Evolutionary conservation across 192 early-diverging fungal species (phyloP).

Genomic region (Coemansia sp.): DNA sequence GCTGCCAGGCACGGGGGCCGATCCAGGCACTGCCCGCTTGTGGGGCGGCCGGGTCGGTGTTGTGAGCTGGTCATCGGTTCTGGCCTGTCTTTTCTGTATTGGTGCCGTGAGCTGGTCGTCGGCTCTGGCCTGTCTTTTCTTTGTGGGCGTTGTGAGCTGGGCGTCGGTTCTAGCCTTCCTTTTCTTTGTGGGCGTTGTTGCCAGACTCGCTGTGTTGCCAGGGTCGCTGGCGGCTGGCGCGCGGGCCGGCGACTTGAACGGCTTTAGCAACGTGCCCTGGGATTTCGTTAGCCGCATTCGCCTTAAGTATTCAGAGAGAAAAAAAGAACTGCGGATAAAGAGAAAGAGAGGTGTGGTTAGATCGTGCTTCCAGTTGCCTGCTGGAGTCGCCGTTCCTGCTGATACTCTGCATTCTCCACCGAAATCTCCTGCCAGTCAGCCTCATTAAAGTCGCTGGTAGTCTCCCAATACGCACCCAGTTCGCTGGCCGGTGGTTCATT

Average conservation of each 20-base stretch:
- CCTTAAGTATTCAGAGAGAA: not conserved
- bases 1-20: too few species aligned
- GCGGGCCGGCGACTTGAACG: conserved; percentile 41
- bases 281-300: conserved; percentile 16
- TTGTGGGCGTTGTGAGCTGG: too few species aligned
- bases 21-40: not conserved
- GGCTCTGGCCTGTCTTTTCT: too few species aligned
- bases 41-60: not conserved
- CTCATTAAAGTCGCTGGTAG: conserved; percentile 41
- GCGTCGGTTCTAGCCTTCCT: too few species aligned
- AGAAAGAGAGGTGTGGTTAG: not conserved
- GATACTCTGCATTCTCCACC: conserved; percentile 33
- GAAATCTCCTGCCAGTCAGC: conserved; percentile 38
- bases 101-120: too few species aligned
- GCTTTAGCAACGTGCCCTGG: conserved; percentile 19
- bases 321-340: conserved; percentile 1
- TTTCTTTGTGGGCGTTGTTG: too few species aligned
- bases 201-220: too few species aligned
- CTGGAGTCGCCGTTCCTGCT: conserved; percentile 6
- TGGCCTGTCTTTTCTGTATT: too few species aligned
- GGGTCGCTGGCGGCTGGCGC: not conserved
- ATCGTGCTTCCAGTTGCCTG: not conserved
- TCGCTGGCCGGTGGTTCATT: conserved; percentile 28
- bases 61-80: too few species aligned
- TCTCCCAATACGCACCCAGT: conserved; percentile 46